Evolutionary conservation across 495 filamentous ascomycete species (phyloP), one percentile per base, ranked within the genome.

Genomic region (Penicilliopsis zonata): DNA sequence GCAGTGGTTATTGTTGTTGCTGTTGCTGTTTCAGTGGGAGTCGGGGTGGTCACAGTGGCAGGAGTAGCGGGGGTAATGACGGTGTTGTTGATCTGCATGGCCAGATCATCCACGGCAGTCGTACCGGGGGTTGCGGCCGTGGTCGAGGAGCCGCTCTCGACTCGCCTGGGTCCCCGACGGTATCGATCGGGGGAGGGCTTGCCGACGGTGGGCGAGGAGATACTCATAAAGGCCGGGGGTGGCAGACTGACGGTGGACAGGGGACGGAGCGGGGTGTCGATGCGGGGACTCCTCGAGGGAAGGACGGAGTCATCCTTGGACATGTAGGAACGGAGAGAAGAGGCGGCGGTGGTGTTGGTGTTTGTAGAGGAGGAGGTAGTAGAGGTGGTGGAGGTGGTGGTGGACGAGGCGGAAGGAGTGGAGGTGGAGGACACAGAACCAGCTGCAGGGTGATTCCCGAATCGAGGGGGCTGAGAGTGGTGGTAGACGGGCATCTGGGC

Each of bases 101-200:
- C 29, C 21, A 43, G 42, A 23, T 61, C 53, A 22, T 60, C 56
- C 6, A 46, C 24, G 0, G 41, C 37, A 3, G 30, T 31, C 16
- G 45, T 33, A 16, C 42, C 25, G 28, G 38, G 33, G 12, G 33
- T 31, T 2, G 38, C 36, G 5, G 35, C 13, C 19, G 40, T 28
- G 2, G 42, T 13, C 12, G 15, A 33, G 18, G 48, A 56, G 19
- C 46, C 46, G 18, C 57, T 52, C 33, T 74, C 67, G 7, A 57
- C 45, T 24, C 70, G 58, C 22, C 68, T 70, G 33, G 66, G 63
- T 15, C 60, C 62, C 25, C 77, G 74, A 33, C 73, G 65, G 46
- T 82, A 82, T 5, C 78, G 72, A 52, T 82, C 75, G 5, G 78
- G 77, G 3, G 72, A 72, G 9, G 78, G 65, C 37, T 80, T 76